phyloP scores from a whole-genome alignment of 306 rosid species.

The Vachellia collinsii region DNA sequence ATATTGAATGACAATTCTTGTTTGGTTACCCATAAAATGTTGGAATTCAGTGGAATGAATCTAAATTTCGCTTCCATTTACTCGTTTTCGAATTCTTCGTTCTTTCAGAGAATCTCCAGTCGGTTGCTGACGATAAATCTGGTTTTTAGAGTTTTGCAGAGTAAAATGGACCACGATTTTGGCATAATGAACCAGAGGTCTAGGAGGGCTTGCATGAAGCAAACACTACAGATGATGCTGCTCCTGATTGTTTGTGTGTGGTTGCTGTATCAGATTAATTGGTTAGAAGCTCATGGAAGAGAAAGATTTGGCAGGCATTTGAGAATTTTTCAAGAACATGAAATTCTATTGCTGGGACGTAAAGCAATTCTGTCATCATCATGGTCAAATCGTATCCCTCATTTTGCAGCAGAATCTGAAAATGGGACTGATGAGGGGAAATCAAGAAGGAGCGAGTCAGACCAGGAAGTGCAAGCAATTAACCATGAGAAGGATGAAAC shows the following conservation, averaged over 20 bases:
- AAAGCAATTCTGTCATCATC: slow-evolving; percentile 26
- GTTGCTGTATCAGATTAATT: slow-evolving; percentile 50
- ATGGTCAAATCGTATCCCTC: slow-evolving; percentile 12
- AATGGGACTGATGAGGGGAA: background rate
- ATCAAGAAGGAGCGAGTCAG: background rate
- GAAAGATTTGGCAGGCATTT: slow-evolving; percentile 18
- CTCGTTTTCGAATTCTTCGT: background rate
- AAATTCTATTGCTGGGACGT: slow-evolving; percentile 33
- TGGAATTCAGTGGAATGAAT: background rate
- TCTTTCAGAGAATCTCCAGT: background rate
- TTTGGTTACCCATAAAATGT: background rate
- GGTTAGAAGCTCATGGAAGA: slow-evolving; percentile 9
- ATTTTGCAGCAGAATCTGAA: slow-evolving; percentile 26
- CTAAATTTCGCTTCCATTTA: too few species aligned
- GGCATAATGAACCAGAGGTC: slow-evolving; percentile 45
- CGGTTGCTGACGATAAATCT: background rate
- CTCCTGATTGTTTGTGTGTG: slow-evolving; percentile 46
- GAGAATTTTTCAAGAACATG: slow-evolving; percentile 24
- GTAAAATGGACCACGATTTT: slow-evolving; percentile 45
- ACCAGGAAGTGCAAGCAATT: background rate
- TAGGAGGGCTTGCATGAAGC: slow-evolving; percentile 44
- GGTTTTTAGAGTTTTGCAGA: background rate
- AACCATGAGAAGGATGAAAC: background rate
- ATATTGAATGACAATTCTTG: background rate
- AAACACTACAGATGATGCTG: slow-evolving; percentile 40